Evolutionary conservation across 768 basidiomycete species (phyloP).

Genomic region (Jaapia argillacea): DNA sequence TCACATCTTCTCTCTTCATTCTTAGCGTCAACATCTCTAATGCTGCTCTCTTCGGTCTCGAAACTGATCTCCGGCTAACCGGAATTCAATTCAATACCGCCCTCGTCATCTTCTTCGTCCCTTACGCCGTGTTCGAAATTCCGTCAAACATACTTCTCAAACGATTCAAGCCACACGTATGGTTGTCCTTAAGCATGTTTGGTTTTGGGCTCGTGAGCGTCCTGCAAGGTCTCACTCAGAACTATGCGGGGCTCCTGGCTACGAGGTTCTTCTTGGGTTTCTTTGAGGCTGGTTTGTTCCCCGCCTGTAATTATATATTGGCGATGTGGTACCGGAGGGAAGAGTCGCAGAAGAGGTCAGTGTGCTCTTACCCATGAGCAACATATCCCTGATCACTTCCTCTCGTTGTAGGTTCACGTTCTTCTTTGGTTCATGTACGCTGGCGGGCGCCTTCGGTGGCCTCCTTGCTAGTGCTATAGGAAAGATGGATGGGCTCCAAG

Average conservation of each 20-base stretch:
- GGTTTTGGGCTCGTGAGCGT: constrained; percentile 26
- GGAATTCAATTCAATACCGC: constrained; percentile 1
- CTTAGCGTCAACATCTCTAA: neutral
- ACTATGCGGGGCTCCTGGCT: neutral
- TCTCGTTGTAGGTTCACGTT: no score
- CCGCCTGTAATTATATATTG: neutral
- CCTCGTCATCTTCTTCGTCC: constrained; percentile 9
- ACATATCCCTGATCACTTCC: no score
- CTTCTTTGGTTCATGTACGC: neutral
- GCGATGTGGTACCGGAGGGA: neutral
- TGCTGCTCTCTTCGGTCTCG: constrained; percentile 1
- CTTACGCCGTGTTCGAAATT: constrained; percentile 15
- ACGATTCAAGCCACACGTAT: constrained; percentile 16
- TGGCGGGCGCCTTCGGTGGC: constrained; percentile 1
- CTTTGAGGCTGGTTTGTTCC: constrained; percentile 8
- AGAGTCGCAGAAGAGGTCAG: neutral
- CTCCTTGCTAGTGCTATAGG: constrained; percentile 4
- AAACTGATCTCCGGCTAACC: neutral
- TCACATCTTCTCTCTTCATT: neutral
- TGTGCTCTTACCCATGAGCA: no score
- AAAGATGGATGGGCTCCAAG: constrained; percentile 2
- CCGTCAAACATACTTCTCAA: constrained; percentile 9
- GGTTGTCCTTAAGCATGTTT: constrained; percentile 24
- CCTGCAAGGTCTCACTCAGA: constrained; percentile 17
- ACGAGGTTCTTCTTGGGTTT: constrained; percentile 16